These are phyloP conservation scores for Naumovozyma baii DNA, from an alignment of 805 yeast genomes.

Conservation along the genomic window DNA sequence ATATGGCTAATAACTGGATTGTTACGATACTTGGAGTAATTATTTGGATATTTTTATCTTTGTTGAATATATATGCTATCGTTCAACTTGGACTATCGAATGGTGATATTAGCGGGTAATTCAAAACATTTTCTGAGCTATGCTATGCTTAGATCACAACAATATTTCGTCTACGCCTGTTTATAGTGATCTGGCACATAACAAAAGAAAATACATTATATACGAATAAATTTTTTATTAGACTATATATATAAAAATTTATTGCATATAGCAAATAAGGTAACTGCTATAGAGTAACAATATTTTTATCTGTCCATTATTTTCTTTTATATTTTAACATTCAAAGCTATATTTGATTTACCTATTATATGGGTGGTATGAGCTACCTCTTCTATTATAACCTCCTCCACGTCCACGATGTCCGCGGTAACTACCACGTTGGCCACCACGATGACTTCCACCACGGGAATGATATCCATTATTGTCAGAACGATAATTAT, in stretches of 20 bases:
- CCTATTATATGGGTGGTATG: slow-evolving; percentile 30
- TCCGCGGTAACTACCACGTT: slow-evolving; percentile 30
- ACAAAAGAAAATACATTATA: too few species aligned
- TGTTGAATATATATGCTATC: slow-evolving; percentile 59
- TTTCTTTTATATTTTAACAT: too few species aligned
- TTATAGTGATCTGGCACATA: too few species aligned
- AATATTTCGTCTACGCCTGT: too few species aligned
- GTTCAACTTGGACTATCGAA: slow-evolving; percentile 30
- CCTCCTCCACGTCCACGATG: slow-evolving; percentile 13
- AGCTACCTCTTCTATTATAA: slow-evolving; percentile 17
- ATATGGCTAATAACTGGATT: slow-evolving; percentile 55
- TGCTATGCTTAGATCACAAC: background rate
- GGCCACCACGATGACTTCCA: slow-evolving; percentile 37
- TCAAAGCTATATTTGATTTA: slow-evolving; percentile 7
- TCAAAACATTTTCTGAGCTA: background rate
- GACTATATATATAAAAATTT: too few species aligned
- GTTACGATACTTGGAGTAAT: slow-evolving; percentile 41
- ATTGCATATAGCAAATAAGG: too few species aligned
- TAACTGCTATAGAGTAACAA: too few species aligned
- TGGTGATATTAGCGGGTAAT: background rate
- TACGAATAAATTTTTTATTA: too few species aligned
- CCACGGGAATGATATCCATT: slow-evolving; percentile 48
- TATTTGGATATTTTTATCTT: slow-evolving; percentile 64
- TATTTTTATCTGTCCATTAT: too few species aligned
- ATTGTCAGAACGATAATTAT: slow-evolving; percentile 14